Percentiles rank a stretch among this genome's conserved stretches.
Evolutionary conservation across 1,139 yeast species (phyloP).

Genomic region (Candida sanyaensis): DNA sequence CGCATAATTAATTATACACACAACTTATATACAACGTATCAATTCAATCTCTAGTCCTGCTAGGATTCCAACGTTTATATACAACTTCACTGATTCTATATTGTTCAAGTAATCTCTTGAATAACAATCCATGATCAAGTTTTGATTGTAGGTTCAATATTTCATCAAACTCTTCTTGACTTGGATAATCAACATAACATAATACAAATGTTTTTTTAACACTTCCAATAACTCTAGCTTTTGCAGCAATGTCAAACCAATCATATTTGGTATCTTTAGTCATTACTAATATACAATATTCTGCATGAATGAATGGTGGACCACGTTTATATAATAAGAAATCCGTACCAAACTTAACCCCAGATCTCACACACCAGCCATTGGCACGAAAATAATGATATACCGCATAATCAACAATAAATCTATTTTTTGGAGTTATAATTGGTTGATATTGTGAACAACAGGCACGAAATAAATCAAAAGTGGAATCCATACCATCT

Average conservation of each 20-base stretch:
- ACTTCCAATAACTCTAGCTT: slow-evolving; percentile 81
- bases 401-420: slow-evolving; percentile 62
- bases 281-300: slow-evolving; percentile 63
- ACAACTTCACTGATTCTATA: slow-evolving; percentile 63
- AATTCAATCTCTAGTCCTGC: slow-evolving; percentile 68
- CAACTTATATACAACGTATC: background rate
- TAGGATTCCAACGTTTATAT: slow-evolving; percentile 82
- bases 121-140: slow-evolving; percentile 17
- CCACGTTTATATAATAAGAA: slow-evolving; percentile 82
- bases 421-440: slow-evolving; percentile 32
- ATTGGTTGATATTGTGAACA: slow-evolving; percentile 15
- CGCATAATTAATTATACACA: background rate
- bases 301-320: slow-evolving; percentile 95
- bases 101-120: slow-evolving; percentile 35
- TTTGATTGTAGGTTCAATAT: slow-evolving; percentile 16
- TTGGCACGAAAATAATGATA: slow-evolving; percentile 86
- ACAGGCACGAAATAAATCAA: slow-evolving; percentile 30
- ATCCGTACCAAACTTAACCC: slow-evolving; percentile 89
- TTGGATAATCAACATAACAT: slow-evolving; percentile 62
- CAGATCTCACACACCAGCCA: slow-evolving; percentile 95
- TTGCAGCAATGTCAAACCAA: slow-evolving; percentile 67
- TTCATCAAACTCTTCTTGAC: slow-evolving; percentile 27
- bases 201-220: slow-evolving; percentile 79
- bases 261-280: slow-evolving; percentile 37
- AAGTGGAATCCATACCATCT: slow-evolving; percentile 11